A percentile compares a stretch with the other conserved stretches of the same genome.
These are phyloP conservation scores for Sugiyamaella pinicola DNA, from an alignment of 1,139 yeast genomes.

Conservation along the genomic window DNA sequence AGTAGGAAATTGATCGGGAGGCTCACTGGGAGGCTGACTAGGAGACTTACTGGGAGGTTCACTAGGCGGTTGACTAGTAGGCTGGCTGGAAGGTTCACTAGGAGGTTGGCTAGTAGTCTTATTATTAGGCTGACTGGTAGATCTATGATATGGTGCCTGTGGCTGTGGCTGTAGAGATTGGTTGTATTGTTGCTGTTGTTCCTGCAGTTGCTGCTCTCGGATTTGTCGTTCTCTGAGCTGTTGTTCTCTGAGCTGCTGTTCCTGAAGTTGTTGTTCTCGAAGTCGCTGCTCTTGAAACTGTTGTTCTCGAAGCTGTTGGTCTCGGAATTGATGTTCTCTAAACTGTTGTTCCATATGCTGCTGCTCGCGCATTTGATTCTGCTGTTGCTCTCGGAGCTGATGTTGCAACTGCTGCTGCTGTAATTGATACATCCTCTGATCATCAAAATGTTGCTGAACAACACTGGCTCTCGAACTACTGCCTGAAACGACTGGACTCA, in stretches of 20 bases:
- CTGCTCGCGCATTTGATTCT: slow-evolving; percentile 4
- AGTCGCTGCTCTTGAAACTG: neutral
- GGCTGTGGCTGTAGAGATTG: neutral
- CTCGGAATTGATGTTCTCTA: neutral
- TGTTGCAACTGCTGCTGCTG: slow-evolving; percentile 12
- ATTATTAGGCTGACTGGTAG: neutral
- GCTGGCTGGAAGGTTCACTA: neutral
- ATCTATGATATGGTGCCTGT: slow-evolving; percentile 1
- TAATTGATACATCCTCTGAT: slow-evolving; percentile 5
- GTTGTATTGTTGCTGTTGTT: slow-evolving; percentile 5
- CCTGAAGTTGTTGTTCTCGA: slow-evolving; percentile 1
- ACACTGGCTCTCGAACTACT: slow-evolving; percentile 11
- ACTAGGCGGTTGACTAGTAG: neutral
- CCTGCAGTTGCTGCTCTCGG: slow-evolving; percentile 1
- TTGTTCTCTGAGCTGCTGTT: slow-evolving; percentile 2
- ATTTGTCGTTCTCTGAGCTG: neutral
- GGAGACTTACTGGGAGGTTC: neutral
- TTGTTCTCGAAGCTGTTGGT: neutral
- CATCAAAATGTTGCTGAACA: neutral
- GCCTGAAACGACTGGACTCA: slow-evolving; percentile 7
- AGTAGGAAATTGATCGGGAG: neutral
- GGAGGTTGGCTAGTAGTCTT: neutral
- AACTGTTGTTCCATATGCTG: neutral
- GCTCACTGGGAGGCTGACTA: slow-evolving; percentile 1
- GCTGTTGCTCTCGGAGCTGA: slow-evolving; percentile 6